These are phyloP conservation scores for Talaromyces sp. DNA, from an alignment of 2,329 filamentous ascomycete species.

Conservation along the genomic window DNA sequence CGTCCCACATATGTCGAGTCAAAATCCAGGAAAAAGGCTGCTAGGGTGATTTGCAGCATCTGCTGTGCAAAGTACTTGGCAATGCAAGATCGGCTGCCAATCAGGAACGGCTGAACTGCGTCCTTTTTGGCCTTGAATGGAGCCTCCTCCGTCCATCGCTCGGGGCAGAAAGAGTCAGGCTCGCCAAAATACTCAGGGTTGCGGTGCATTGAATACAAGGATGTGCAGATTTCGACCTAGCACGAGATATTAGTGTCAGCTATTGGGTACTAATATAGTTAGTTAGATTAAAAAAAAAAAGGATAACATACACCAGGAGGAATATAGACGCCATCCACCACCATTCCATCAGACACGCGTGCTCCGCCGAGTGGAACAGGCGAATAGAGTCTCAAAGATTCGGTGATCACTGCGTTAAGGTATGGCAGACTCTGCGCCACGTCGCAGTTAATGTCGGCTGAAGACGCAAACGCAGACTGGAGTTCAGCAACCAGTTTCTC, in stretches of 20 bases:
- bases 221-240: slow-evolving; percentile 21
- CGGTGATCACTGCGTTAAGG: slow-evolving; percentile 25
- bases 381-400: slow-evolving; percentile 26
- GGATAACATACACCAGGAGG: slow-evolving; percentile 18
- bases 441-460: slow-evolving; percentile 16
- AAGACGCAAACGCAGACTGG: slow-evolving; percentile 12
- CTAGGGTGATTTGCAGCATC: slow-evolving; percentile 20
- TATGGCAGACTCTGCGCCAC: slow-evolving; percentile 18
- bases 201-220: slow-evolving; percentile 25
- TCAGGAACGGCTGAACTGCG: slow-evolving; percentile 19
- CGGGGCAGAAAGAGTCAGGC: slow-evolving; percentile 24
- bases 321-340: slow-evolving; percentile 18
- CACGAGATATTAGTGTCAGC: background rate
- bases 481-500: slow-evolving; percentile 15
- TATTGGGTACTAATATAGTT: background rate
- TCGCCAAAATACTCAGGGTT: slow-evolving; percentile 24
- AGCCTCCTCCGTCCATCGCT: slow-evolving; percentile 25
- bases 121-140: slow-evolving; percentile 17
- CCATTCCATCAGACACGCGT: slow-evolving; percentile 17
- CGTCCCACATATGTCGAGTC: slow-evolving; percentile 18
- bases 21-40: slow-evolving; percentile 19
- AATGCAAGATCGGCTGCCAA: slow-evolving; percentile 21
- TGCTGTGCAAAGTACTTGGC: slow-evolving; percentile 23
- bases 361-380: slow-evolving; percentile 24
- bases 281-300: background rate